Conservation (phyloP, 2,329 filamentous ascomycete genomes). For the Botrytis sinoallii region DNA sequence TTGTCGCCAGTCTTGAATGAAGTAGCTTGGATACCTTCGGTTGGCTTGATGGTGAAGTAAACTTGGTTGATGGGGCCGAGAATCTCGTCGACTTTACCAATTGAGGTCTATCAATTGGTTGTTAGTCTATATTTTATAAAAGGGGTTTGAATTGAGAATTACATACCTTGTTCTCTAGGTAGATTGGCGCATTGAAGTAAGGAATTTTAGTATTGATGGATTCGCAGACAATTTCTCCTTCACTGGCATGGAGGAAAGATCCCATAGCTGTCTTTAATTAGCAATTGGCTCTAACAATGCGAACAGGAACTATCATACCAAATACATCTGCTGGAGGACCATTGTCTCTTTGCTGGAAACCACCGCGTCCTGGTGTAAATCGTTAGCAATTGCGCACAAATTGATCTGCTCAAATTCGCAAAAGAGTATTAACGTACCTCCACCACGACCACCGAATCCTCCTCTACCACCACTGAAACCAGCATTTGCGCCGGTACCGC, state of each 20-base stretch:
- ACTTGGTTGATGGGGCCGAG: slow-evolving; percentile 97
- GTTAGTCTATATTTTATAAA: neutral
- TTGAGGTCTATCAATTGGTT: slow-evolving; percentile 56
- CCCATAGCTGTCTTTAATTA: slow-evolving; percentile 69
- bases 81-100: slow-evolving; percentile 98
- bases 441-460: slow-evolving; percentile 47
- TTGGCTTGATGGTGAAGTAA: slow-evolving; percentile 96
- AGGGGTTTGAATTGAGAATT: neutral
- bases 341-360: slow-evolving; percentile 57
- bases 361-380: slow-evolving; percentile 53
- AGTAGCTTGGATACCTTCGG: slow-evolving; percentile 90
- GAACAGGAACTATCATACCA: slow-evolving; percentile 41
- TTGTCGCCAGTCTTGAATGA: slow-evolving; percentile 97
- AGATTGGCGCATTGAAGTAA: slow-evolving; percentile 98
- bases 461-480: slow-evolving; percentile 52
- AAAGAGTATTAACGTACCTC: slow-evolving; percentile 36
- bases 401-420: slow-evolving; percentile 16
- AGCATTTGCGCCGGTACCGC: slow-evolving; percentile 48
- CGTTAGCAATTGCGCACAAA: slow-evolving; percentile 24
- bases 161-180: slow-evolving; percentile 90
- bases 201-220: slow-evolving; percentile 94
- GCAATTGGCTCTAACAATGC: slow-evolving; percentile 17
- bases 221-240: slow-evolving; percentile 97
- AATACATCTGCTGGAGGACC: slow-evolving; percentile 61
- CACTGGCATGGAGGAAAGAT: slow-evolving; percentile 87